Base-by-base conservation (phyloP, 768 basidiomycete species). In the Fomitopsis serialis region DNA sequence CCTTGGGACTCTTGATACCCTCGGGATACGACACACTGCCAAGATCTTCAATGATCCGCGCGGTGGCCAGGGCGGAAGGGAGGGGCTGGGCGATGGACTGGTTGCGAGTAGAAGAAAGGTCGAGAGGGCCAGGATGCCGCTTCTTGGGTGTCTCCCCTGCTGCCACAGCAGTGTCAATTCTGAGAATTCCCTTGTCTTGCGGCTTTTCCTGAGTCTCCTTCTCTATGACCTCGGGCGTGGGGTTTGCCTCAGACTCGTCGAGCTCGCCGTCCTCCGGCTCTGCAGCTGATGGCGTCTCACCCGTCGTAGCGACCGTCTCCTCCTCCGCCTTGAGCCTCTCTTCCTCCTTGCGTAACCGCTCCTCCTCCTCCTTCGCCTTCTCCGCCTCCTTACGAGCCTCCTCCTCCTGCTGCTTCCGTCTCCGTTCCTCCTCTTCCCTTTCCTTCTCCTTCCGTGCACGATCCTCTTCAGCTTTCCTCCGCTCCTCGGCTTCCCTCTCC, bases 21-120 rank as follows among this genome's bases (percentile, higher is more conserved):
- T 86, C 85, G 7, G 95, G 93, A 66, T 98, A 98, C 22, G 79
- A 71, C 42, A 98, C 78, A 44, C 79, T 72, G 32, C 76, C 76
- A 45, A 98, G 79, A 68, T 96, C 87, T 47, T 88, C 84, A 58
- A 99, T 96, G 57, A 84, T 80, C 49, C 85, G 82, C 35, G 96
- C 96, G 10, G 90, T 86, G 13, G 84, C 82, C 42, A 98, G 74
- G 0, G 86, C 83, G 47, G 84, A 87, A 17, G 79, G 81, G 52
- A 79, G 77, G 40, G 80, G 67, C 7, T 73, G 68, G 21, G 78
- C 63, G 44, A 74, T 64, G 34, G 63, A 64, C 40, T 73, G 65
- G 54, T 67, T 74, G 62, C 74, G 78, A 9, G 85, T 72, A 12
- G 68, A 72, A 10, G 80, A 75, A 40, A 92, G 80, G 61, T 92